Percentiles rank a stretch among this genome's conserved stretches.
Conservation (phyloP, 208 protist species). For the Trypanosoma mega region DNA sequence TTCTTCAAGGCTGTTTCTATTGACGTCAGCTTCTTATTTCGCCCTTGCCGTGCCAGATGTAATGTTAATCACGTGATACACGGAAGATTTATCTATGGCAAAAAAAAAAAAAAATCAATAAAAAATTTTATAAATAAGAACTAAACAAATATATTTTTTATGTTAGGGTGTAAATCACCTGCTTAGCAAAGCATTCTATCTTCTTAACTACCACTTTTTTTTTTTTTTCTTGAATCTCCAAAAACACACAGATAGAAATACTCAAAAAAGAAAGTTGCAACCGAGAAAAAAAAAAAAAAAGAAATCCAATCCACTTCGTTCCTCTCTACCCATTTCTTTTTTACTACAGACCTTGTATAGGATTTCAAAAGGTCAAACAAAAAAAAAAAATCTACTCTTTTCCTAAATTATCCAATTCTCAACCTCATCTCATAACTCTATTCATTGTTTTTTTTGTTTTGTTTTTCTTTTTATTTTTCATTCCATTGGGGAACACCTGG, state of each 20-base stretch:
- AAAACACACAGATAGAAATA: constrained; percentile 22
- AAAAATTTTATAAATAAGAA: background rate
- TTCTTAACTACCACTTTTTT: too few relatives aligned
- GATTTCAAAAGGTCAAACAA: too few relatives aligned
- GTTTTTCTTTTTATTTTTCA: background rate
- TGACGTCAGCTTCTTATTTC: too few relatives aligned
- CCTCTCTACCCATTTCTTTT: background rate
- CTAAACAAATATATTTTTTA: constrained; percentile 10
- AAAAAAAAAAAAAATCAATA: background rate
- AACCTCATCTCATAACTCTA: constrained; percentile 4
- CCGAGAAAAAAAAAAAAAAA: constrained; percentile 16
- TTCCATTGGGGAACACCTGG: constrained; percentile 1
- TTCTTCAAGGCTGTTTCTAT: too few relatives aligned
- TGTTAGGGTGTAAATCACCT: too few relatives aligned
- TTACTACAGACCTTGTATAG: too few relatives aligned
- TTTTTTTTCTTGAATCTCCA: too few relatives aligned
- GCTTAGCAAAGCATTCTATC: too few relatives aligned
- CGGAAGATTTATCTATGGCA: too few relatives aligned
- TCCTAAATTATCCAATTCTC: constrained; percentile 15
- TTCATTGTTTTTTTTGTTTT: background rate
- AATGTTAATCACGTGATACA: too few relatives aligned
- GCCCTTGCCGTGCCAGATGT: too few relatives aligned
- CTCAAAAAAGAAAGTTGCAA: background rate
- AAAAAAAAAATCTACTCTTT: too few relatives aligned
- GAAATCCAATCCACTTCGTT: background rate